Evolutionary conservation across 139 green algal species (phyloP).

Genomic region (Tetradesmus obliquus): DNA sequence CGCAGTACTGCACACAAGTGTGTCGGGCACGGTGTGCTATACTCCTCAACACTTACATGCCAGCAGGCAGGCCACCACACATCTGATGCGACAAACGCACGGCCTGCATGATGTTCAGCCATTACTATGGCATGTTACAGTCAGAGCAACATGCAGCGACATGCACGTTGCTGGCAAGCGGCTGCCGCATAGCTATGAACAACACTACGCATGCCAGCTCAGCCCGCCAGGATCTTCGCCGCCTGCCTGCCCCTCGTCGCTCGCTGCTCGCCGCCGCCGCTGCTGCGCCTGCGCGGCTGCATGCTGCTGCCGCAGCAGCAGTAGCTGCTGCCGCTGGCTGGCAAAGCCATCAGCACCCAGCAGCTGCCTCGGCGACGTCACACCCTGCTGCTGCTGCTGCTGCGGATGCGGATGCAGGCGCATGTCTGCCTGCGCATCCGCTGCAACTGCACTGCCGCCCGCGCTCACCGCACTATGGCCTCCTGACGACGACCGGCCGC

Average conservation of each 20-base stretch:
- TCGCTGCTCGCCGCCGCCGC: neutral
- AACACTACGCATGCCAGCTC: slow-evolving; percentile 16
- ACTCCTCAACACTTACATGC: no score
- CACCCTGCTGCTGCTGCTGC: neutral
- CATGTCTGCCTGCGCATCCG: neutral
- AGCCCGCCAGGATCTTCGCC: neutral
- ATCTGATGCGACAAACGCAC: no score
- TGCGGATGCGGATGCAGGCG: neutral
- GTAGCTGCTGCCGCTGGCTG: neutral
- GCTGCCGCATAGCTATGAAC: neutral
- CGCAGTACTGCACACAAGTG: no score
- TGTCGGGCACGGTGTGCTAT: no score
- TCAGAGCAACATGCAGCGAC: no score
- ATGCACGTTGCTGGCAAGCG: no score
- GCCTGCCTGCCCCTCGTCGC: neutral
- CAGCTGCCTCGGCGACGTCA: neutral
- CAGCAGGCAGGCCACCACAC: no score
- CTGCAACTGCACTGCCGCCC: neutral
- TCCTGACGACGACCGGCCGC: neutral
- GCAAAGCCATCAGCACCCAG: neutral
- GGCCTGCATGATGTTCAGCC: no score
- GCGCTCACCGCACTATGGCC: neutral
- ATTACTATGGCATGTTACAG: no score
- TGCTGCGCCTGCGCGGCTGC: neutral
- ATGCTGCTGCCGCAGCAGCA: neutral